A percentile compares a stretch with the other conserved stretches of the same genome.
Conservation (phyloP, 2,329 filamentous ascomycete genomes). For the Fusarium buharicum region DNA sequence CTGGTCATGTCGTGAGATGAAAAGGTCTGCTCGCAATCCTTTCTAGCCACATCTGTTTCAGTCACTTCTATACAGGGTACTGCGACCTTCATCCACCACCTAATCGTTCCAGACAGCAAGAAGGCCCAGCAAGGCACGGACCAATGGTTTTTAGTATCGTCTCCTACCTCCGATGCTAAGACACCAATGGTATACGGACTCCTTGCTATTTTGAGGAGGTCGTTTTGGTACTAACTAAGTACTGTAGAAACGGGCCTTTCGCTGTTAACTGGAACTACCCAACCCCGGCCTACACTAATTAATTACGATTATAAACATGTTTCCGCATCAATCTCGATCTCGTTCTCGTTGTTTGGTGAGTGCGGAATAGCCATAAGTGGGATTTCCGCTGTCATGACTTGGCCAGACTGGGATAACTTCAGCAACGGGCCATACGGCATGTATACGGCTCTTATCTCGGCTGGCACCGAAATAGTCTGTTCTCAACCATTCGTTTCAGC, state of each 20-base stretch:
- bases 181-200: constrained; percentile 5
- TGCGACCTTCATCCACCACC: background rate
- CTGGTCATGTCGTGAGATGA: background rate
- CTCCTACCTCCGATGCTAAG: constrained; percentile 16
- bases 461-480: background rate
- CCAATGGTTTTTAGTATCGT: constrained; percentile 27
- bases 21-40: background rate
- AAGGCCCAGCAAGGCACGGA: constrained; percentile 22
- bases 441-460: constrained; percentile 5
- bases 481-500: background rate
- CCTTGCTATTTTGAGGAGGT: constrained; percentile 12
- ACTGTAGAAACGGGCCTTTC: background rate
- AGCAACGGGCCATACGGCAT: constrained; percentile 3
- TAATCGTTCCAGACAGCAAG: constrained; percentile 4
- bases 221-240: background rate
- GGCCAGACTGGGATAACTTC: background rate
- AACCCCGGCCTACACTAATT: constrained; percentile 9
- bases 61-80: background rate
- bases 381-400: constrained; percentile 19
- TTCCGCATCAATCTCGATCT: constrained; percentile 25
- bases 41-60: background rate
- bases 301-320: background rate
- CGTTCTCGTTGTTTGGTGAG: background rate
- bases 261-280: constrained; percentile 18
- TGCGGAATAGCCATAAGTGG: constrained; percentile 16